Conservation (phyloP, 2,329 filamentous ascomycete genomes). For the Gnomoniopsis smithogilvyi region DNA sequence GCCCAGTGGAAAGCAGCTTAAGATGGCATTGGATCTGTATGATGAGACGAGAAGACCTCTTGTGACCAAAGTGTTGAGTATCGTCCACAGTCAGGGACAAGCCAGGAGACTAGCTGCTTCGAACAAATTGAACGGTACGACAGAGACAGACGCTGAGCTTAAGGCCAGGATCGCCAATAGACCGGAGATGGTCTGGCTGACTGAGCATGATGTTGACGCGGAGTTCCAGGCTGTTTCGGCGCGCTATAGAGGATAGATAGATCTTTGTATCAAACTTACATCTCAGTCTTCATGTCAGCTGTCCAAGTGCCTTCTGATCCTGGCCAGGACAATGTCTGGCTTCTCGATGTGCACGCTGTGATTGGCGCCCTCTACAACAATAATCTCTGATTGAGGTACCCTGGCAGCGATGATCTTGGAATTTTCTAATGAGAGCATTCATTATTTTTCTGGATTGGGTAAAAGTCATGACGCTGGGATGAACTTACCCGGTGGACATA, state of each 20-base stretch:
- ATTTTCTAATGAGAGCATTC: no score
- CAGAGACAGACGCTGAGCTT: slow-evolving; percentile 36
- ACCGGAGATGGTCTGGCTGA: no score
- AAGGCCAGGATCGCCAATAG: slow-evolving; percentile 33
- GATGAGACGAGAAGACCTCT: slow-evolving; percentile 31
- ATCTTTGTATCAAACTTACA: not conserved
- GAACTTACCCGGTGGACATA: slow-evolving; percentile 32
- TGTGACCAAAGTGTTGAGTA: slow-evolving; percentile 26
- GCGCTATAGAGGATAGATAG: no score
- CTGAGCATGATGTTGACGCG: no score
- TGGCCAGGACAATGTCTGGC: slow-evolving; percentile 26
- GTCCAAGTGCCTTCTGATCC: slow-evolving; percentile 20
- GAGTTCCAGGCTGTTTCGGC: no score
- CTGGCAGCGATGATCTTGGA: slow-evolving; percentile 28
- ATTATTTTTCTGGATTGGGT: no score
- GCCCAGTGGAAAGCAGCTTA: not conserved
- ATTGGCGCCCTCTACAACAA: slow-evolving; percentile 29
- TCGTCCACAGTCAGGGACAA: slow-evolving; percentile 27
- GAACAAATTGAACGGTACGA: not conserved
- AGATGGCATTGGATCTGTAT: slow-evolving; percentile 27
- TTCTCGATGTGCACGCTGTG: slow-evolving; percentile 35
- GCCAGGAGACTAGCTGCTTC: slow-evolving; percentile 6
- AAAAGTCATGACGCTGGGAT: no score
- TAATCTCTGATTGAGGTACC: slow-evolving; percentile 26
- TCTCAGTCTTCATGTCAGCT: not conserved